Percentiles rank a stretch among this genome's conserved stretches.
Evolutionary conservation across 164 flowering plant species (phyloP).

Genomic region (Chimonanthus praecox): DNA sequence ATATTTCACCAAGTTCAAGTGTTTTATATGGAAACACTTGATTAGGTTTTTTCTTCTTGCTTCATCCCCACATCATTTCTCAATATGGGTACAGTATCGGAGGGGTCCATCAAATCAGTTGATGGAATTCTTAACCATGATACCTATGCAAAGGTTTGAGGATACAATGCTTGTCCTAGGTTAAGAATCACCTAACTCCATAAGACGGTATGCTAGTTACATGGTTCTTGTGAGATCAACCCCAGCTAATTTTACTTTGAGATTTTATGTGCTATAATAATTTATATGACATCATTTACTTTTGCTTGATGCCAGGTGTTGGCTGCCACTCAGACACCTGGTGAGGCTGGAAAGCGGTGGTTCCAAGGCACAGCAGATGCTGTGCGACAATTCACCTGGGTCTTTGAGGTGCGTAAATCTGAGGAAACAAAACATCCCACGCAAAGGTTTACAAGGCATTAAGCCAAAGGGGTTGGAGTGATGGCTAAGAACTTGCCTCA

Average conservation of each 20-base stretch:
- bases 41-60: too few species aligned
- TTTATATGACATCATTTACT: neutral
- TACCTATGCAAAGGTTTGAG: too few species aligned
- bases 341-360: constrained; percentile 29
- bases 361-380: constrained; percentile 99
- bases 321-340: constrained; percentile 22
- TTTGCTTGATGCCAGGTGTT: constrained; percentile 25
- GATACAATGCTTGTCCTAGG: neutral
- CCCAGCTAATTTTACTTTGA: neutral
- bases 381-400: constrained; percentile 56
- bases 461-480: too few species aligned
- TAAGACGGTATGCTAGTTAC: neutral
- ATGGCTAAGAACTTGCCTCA: too few species aligned
- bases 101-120: too few species aligned
- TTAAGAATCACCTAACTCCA: neutral
- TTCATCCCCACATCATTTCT: too few species aligned
- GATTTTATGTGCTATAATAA: neutral
- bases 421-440: neutral
- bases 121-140: too few species aligned
- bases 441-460: neutral
- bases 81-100: too few species aligned
- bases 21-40: too few species aligned
- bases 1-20: too few species aligned
- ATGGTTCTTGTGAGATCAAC: neutral
- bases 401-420: constrained; percentile 18